Base-by-base conservation (phyloP, 1,284 basidiomycete genomes). In the Malassezia japonica region DNA sequence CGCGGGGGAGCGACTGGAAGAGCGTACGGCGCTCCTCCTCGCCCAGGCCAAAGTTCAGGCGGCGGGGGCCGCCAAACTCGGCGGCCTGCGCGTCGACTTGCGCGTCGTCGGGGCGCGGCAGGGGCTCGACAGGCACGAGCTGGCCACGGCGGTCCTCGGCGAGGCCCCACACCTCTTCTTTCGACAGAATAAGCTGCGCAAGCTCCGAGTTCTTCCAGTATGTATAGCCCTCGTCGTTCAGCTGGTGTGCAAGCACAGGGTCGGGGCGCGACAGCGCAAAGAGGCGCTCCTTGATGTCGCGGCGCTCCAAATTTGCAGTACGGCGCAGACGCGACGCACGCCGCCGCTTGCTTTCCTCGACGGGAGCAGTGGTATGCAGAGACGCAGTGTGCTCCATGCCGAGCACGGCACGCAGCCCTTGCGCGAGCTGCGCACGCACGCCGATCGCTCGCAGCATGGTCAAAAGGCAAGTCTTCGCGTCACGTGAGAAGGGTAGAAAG, bases 171-270 rank as follows among this genome's bases (percentile, higher is more conserved):
- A 68, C 68, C 12, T 56, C 55, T 8, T 66, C 51, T 48, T 67
- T 71, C 34, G 56, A 39, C 25, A 72, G 54, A 10, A 72, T 41
- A 28, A 72, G 48, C 35, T 54, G 35, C 3, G 57, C 55, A 7
- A 72, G 62, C 50, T 72, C 68, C 27, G 50, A 59, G 10, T 53
- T 36, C 28, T 55, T 39, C 73, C 56, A 73, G 13, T 50, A 58
- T 42, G 40, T 55, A n/a, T 60, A 37, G 46, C 64, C 74, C 27
- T 54, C 65, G 1, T 64, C 66, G 46, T 68, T 64, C 85, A 74
- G 53, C 80, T 75, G 64, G 39, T 71, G 64, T 2, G 87, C 87
- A 1, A 87, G 80, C 6, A 89, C 78, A 45, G 83, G 79, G 61
- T 84, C 83, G 12, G 86, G 82, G 44, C 65, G 60, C 16, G 69